Evolutionary conservation across 1,139 yeast species (phyloP).

Genomic region (Blastobotrys aristatus): DNA sequence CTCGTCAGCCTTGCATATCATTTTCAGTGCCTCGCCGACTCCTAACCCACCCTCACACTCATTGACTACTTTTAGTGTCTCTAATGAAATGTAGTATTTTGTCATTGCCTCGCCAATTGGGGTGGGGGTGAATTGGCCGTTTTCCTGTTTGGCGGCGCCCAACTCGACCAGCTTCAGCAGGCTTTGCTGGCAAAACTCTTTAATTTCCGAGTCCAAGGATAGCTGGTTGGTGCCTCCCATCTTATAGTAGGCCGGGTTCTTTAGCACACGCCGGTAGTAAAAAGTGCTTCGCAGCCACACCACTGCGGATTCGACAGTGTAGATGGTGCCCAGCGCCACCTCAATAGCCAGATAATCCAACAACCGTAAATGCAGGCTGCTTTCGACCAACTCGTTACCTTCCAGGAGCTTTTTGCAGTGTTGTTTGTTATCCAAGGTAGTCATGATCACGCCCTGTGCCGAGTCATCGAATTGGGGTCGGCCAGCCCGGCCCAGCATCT

Average conservation of each 20-base stretch:
- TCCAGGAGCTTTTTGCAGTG: constrained; percentile 82
- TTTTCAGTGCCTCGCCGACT: background rate
- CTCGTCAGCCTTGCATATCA: constrained; percentile 7
- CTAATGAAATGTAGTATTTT: constrained; percentile 1
- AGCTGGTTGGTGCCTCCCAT: background rate
- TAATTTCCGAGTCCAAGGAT: background rate
- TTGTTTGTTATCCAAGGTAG: constrained; percentile 74
- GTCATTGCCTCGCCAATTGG: constrained; percentile 1
- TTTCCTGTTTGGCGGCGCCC: background rate
- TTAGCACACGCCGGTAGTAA: constrained; percentile 87
- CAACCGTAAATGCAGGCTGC: constrained; percentile 66
- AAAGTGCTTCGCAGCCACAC: constrained; percentile 98
- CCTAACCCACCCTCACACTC: background rate
- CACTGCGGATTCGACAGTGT: constrained; percentile 89
- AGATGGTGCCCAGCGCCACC: constrained; percentile 89
- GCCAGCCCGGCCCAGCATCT: constrained; percentile 98
- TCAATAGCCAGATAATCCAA: constrained; percentile 95
- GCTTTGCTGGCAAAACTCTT: constrained; percentile 3
- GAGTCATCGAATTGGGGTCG: constrained; percentile 91
- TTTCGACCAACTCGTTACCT: constrained; percentile 95
- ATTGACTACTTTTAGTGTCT: background rate
- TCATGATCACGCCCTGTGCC: constrained; percentile 90
- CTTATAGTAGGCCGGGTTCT: constrained; percentile 77
- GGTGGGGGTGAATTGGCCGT: background rate
- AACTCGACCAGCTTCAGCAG: background rate